Base-by-base conservation (phyloP, 2,329 filamentous ascomycete genomes). In the Xylariaceae sp. region DNA sequence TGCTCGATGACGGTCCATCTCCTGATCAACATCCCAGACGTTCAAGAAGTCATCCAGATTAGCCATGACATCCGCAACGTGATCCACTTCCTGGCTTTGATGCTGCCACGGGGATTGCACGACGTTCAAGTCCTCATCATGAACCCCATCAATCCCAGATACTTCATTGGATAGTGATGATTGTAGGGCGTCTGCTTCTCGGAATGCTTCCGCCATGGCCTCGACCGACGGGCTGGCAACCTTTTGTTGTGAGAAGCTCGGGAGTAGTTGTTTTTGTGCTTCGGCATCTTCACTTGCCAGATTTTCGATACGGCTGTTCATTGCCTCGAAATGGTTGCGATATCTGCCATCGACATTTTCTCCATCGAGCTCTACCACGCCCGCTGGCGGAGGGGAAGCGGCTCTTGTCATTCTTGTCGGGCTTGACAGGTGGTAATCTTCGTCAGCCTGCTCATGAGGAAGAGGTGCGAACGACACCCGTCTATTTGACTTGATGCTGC, bases 161-260 rank as follows among this genome's bases (percentile, higher is more conserved):
- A 44, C 37, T 4, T 38, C 27, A 6, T 29, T 39, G 16, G n/a
- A 8, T 23, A 32, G 7, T 22, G n/a, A 17, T 36, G 29, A 20
- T 14, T 21, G 40, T 7, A 48, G 47, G 17, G 50, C 52, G 49
- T 77, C 74, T 5, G 71, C 74, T n/a, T 66, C 59, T 22, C 69
- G 60, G 47, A 78, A 79, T 6, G 71, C 70, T 47, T 73, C 64
- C 0, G 74, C 74, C 70, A 77, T 76, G 6, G 71, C 74, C 44
- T 63, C 66, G 14, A 73, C 50, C 0, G 56, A 56, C 6, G 71
- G 69, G 23, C 72, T 76, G 27, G 61, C 52, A 11, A 59, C 61
- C 10, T 47, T 59, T 48, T 66, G 67, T 49, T 76, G 72, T 5
- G 70, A 75, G 11, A 61, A 64, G 16, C 70, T 72, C 2, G 74